Evolutionary conservation across 73 alveolate species (phyloP), one percentile per base, ranked within the genome.

Genomic region (Paramecium octaurelia): DNA sequence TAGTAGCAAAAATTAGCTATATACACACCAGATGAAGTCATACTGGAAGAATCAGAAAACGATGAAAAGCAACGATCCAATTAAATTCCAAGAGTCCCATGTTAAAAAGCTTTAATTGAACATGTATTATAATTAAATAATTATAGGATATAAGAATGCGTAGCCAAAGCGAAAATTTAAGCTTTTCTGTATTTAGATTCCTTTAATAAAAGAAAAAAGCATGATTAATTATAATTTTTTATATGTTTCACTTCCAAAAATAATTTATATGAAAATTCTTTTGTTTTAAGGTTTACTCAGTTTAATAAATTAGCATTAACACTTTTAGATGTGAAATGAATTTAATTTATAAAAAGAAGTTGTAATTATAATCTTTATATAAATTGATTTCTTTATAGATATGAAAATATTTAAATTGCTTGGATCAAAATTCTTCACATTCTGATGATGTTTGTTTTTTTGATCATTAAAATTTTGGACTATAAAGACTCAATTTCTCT

Each of bases 101-200:
- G 87, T 20, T 36, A 36, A 36, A 73, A 73, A 38, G 87, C 87
- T 12, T 36, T 73, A 24, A 40, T 73, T 34, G 57, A 73, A 36
- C 57, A 73, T 11, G 87, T 73, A 73, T 9, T 11, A 35, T 10
- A 12, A 73, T 73, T 31, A 36, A 4, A 36, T n/a, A 73, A 12
- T 64, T 64, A 14, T 27, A 73, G 87, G 10, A 73, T 73, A 27
- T 73, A 34, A 31, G 87, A 31, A 18, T 73, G 6, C 20, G 87
- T 4, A 73, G 87, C 20, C 38, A 73, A 43, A 73, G 68, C 34
- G 87, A 73, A 27, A 73, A 73, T 73, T 10, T 73, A 20, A 64
- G 68, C 10, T 73, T 36, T 38, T 73, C 87, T 29, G 87, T 73
- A 12, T 35, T 73, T 34, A 73, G 59, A 40, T 73, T 73, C 87